Conservation (phyloP, 148 eudicot species). For the Agrostemma githago region DNA sequence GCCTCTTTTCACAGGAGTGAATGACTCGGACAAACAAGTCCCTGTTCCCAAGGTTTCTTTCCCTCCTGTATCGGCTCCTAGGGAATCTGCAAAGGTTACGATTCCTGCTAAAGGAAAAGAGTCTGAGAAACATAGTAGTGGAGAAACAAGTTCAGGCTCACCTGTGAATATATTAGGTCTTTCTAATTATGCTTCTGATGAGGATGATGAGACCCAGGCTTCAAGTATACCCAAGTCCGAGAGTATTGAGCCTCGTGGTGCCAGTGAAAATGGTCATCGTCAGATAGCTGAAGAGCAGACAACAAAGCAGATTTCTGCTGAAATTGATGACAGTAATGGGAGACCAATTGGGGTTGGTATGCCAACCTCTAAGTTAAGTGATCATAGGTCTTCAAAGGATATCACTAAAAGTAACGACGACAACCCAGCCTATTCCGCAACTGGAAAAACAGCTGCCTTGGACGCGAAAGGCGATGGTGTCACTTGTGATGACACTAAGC, state of each 20-base stretch:
- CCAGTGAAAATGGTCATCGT: conserved; percentile 42
- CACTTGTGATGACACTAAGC: conserved; percentile 28
- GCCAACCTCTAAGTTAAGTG: conserved; percentile 20
- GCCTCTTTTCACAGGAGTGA: conserved; percentile 17
- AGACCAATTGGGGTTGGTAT: conserved; percentile 27
- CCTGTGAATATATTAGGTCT: conserved; percentile 81
- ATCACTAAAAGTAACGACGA: conserved; percentile 13
- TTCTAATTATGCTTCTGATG: conserved; percentile 85
- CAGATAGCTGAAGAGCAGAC: conserved; percentile 23
- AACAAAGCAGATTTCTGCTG: conserved; percentile 22
- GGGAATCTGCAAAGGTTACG: conserved; percentile 61
- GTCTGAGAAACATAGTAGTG: conserved; percentile 49
- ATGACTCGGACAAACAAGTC: conserved; percentile 25
- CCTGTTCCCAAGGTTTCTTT: conserved; percentile 31
- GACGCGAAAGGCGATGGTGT: background rate
- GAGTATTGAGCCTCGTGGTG: conserved; percentile 16
- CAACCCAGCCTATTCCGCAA: background rate
- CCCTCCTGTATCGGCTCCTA: conserved; percentile 42
- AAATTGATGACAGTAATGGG: conserved; percentile 24
- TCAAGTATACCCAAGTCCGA: conserved; percentile 28
- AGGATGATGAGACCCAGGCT: conserved; percentile 53
- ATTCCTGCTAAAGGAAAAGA: conserved; percentile 48
- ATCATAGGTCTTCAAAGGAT: conserved; percentile 22
- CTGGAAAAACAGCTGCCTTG: background rate
- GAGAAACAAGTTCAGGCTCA: conserved; percentile 52